Evolutionary conservation across 2,329 filamentous ascomycete genomes (phyloP).

Genomic region (Neoascochyta sp.): DNA sequence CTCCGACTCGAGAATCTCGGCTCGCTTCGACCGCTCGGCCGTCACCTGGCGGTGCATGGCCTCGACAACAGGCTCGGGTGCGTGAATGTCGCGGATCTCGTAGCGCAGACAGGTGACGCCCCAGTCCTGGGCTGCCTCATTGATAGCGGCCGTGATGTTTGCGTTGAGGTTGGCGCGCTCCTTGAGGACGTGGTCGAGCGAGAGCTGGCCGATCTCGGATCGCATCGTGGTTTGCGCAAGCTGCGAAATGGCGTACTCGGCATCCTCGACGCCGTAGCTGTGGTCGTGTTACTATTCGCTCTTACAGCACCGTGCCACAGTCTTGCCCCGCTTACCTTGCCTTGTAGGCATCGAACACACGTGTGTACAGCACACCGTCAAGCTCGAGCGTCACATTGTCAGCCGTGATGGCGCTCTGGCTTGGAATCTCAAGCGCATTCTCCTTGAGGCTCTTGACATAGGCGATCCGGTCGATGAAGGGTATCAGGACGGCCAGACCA

Average conservation of each 20-base stretch:
- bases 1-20: slow-evolving; percentile 95
- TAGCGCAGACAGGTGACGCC: slow-evolving; percentile 94
- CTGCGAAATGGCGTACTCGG: slow-evolving; percentile 97
- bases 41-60: slow-evolving; percentile 99
- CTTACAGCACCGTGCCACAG: background rate
- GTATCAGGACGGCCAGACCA: slow-evolving; percentile 81
- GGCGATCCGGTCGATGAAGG: slow-evolving; percentile 90
- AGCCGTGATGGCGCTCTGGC: slow-evolving; percentile 94
- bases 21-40: slow-evolving; percentile 92
- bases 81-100: slow-evolving; percentile 97
- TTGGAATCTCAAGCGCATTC: slow-evolving; percentile 91
- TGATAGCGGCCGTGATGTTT: slow-evolving; percentile 98
- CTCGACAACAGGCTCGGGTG: slow-evolving; percentile 85
- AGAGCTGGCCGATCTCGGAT: slow-evolving; percentile 93
- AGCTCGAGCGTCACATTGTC: slow-evolving; percentile 97
- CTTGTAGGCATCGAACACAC: slow-evolving; percentile 97
- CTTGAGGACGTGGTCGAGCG: slow-evolving; percentile 95
- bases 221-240: slow-evolving; percentile 99
- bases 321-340: slow-evolving; percentile 61
- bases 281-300: slow-evolving; percentile 9
- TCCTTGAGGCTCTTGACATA: slow-evolving; percentile 99
- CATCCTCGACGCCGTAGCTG: slow-evolving; percentile 96
- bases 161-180: slow-evolving; percentile 94
- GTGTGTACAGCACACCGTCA: slow-evolving; percentile 90
- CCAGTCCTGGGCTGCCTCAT: slow-evolving; percentile 95